Base-by-base conservation (phyloP, 352 stramenopile species). In the Pythium scleroteichum region DNA sequence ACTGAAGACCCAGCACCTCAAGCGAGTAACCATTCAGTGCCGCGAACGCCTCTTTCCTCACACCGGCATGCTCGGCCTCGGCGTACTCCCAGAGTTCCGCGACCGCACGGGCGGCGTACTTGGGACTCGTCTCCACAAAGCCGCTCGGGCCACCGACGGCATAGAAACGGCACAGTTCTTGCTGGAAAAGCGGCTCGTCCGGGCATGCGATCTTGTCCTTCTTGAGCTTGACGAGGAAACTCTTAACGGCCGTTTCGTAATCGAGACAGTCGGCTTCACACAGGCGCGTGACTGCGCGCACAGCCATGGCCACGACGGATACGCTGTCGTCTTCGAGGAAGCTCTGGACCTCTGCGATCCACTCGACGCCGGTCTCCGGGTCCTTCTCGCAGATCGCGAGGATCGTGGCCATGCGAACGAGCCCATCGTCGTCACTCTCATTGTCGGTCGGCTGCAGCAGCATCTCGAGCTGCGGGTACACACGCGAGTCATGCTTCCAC, bases 181-280 rank as follows among this genome's bases (percentile, higher is more conserved):
- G 74, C 32, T 82, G 79, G 40, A 90, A 87, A 4, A 82, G 76
- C 6, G 72, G 40, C 9, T 78, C 51, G 4, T 80, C 65, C 6
- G 64, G 60, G 53, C 77, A 87, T 4, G 44, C 42, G 3, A 94
- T 66, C 49, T 81, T 87, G 26, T 80, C 79, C 59, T 92, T 91
- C 27, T 73, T 74, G 49, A 88, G 66, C 56, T 91, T 94, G 33
- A 76, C 62, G 3, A 76, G 38, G 26, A 94, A 75, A 32, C 87
- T 90, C 72, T 92, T 94, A 62, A 89, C 79, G 8, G 72, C 79
- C 0, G 84, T 78, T 51, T 85, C 86, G 46, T 89, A 89, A 63
- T 94, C 85, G 46, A 94, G 67, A 33, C 79, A 88, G 48, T 92
- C 82, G 10, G 59, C 74, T 17, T 58, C 48, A 59, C 82, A 91